A percentile compares a stretch with the other conserved stretches of the same genome.
Evolutionary conservation across 1,284 basidiomycete species (phyloP).

Genomic region (Ganoderma resinaceum): DNA sequence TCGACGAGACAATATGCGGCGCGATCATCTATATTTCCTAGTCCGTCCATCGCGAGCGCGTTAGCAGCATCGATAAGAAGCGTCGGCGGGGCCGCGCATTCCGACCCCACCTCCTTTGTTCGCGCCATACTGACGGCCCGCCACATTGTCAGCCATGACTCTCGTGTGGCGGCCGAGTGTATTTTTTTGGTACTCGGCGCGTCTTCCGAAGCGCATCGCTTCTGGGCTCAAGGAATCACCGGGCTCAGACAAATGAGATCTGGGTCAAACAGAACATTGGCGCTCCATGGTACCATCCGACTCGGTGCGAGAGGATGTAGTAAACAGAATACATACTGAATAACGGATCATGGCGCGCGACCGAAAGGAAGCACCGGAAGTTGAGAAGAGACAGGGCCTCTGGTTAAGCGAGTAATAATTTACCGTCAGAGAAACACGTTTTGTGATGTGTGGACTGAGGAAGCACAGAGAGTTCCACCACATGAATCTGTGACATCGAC

Average conservation of each 20-base stretch:
- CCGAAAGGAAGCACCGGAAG: conserved; percentile 15
- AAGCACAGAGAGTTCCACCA: background rate
- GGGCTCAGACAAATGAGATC: conserved; percentile 10
- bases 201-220: background rate
- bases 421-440: conserved; percentile 9
- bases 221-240: background rate
- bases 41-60: conserved; percentile 7
- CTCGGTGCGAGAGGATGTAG: conserved; percentile 14
- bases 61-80: conserved; percentile 7
- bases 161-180: background rate
- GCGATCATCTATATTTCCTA: conserved; percentile 3
- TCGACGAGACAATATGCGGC: background rate
- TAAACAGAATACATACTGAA: conserved; percentile 14
- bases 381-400: conserved; percentile 4
- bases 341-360: background rate
- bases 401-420: background rate
- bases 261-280: conserved; percentile 22
- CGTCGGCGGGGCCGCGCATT: background rate
- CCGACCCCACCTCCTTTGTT: background rate
- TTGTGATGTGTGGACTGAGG: conserved; percentile 1
- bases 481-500: background rate
- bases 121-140: background rate
- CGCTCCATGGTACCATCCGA: conserved; percentile 9
- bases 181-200: background rate
- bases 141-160: background rate